Evolutionary conservation across 2,329 filamentous ascomycete species (phyloP), one percentile per base, ranked within the genome.

Genomic region (Uncinocarpus reesii): DNA sequence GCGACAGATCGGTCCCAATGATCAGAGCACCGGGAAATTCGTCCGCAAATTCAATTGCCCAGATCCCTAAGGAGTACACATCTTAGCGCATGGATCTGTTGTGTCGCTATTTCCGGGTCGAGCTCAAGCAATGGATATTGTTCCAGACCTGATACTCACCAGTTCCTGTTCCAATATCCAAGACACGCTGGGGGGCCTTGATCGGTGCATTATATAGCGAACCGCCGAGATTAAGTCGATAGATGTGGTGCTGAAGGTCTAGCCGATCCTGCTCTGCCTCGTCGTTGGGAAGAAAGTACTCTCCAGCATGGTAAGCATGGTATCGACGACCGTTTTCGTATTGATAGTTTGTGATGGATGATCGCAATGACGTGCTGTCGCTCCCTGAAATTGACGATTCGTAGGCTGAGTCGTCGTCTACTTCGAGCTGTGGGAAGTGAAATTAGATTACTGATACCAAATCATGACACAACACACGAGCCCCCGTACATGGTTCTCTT

Each of bases 101-200:
- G 38, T 20, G 3, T n/a, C 26, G 8, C 21, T 24, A 4, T 23
- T 2, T 20, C 10, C 7, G 10, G 37, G 6, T n/a, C 3, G 10
- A 21, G 21, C 37, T 1, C 32, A 35, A 6, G n/a, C n/a, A 18
- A 13, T n/a, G 35, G 10, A 4, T n/a, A 42, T 18, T 3, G 35
- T n/a, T n/a, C n/a, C n/a, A 18, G 20, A 11, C 15, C 11, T 5
- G 15, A 32, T 40, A 47, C 35, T 10, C 40, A 52, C 52, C 79
- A 0, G 77, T 79, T 13, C 80, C 80, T 5, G 75, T 79, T 41
- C 77, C 76, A 7, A 80, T 65, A 55, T 80, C 77, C 7, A 80
- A 65, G 11, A 80, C 72, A 20, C 67, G 66, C 49, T 70, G 59
- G 2, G 68, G 66, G n/a, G 66, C 57, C 10, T 62, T 56, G 2